Evolutionary conservation across 257 asterid genomes (phyloP).

Genomic region (Salvia miltiorrhiza): DNA sequence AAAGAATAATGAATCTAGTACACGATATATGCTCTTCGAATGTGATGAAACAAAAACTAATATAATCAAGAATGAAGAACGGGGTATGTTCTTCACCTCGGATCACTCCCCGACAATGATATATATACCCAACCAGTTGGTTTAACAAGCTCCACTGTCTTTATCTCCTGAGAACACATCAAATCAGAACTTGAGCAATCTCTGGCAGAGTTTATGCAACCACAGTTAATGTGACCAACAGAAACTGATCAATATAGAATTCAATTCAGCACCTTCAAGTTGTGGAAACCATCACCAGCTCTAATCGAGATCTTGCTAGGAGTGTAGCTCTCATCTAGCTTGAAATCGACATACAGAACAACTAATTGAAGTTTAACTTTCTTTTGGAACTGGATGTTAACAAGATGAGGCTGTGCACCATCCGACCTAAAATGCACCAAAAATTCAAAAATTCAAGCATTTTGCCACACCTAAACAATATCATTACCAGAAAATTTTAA

Average conservation of each 20-base stretch:
- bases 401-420: slow-evolving; percentile 96
- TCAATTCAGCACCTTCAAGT: slow-evolving; percentile 61
- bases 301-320: slow-evolving; percentile 88
- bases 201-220: not conserved
- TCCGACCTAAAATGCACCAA: slow-evolving; percentile 58
- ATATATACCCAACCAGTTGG: slow-evolving; percentile 90
- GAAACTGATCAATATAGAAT: not conserved
- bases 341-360: slow-evolving; percentile 81
- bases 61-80: not conserved
- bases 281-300: slow-evolving; percentile 96
- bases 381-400: slow-evolving; percentile 91
- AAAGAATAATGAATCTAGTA: no score
- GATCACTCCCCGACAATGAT: slow-evolving; percentile 87
- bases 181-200: slow-evolving; percentile 5
- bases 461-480: not conserved
- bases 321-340: slow-evolving; percentile 96
- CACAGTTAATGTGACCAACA: not conserved
- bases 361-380: slow-evolving; percentile 87
- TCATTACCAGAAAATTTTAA: not conserved
- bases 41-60: no score
- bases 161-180: slow-evolving; percentile 61
- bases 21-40: no score
- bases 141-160: slow-evolving; percentile 79
- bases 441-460: not conserved
- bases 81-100: slow-evolving; percentile 50